Evolutionary conservation across 805 yeast species (phyloP).

Genomic region (Saccharomycopsis lassenensis): DNA sequence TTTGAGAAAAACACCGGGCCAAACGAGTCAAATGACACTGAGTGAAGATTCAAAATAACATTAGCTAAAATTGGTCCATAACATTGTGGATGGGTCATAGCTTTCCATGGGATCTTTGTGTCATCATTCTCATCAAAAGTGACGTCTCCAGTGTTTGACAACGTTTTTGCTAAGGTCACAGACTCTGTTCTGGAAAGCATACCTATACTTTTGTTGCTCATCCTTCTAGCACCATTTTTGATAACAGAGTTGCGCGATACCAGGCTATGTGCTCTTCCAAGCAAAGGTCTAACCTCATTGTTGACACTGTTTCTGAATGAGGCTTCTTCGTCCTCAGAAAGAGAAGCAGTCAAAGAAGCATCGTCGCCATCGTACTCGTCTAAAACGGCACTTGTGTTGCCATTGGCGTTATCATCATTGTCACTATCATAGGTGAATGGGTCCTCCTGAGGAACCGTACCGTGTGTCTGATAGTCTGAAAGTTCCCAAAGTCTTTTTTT

Average conservation of each 20-base stretch:
- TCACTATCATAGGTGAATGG: slow-evolving; percentile 6
- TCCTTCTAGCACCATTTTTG: no score
- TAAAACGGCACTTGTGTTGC: neutral
- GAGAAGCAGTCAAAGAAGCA: no score
- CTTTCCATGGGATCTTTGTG: slow-evolving; percentile 20
- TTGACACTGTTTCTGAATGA: no score
- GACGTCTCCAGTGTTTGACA: slow-evolving; percentile 15
- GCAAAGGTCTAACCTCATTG: no score
- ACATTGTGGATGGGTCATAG: slow-evolving; percentile 25
- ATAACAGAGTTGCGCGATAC: no score
- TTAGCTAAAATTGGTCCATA: slow-evolving; percentile 27
- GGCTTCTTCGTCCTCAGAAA: slow-evolving; percentile 14
- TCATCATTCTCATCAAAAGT: slow-evolving; percentile 20
- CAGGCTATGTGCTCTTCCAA: no score
- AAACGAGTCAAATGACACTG: slow-evolving; percentile 40
- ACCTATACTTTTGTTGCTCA: no score
- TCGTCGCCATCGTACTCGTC: no score
- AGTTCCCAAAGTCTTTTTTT: slow-evolving; percentile 25
- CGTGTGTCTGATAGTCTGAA: slow-evolving; percentile 1
- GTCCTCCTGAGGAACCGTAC: slow-evolving; percentile 2
- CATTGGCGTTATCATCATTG: neutral
- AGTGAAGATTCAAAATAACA: slow-evolving; percentile 36
- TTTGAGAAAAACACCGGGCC: slow-evolving; percentile 44
- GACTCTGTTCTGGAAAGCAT: slow-evolving; percentile 27
- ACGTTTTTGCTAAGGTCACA: slow-evolving; percentile 24